A percentile compares a stretch with the other conserved stretches of the same genome.
phyloP scores from a whole-genome alignment of 208 protist genomes.

The Naegleria lovaniensis region DNA sequence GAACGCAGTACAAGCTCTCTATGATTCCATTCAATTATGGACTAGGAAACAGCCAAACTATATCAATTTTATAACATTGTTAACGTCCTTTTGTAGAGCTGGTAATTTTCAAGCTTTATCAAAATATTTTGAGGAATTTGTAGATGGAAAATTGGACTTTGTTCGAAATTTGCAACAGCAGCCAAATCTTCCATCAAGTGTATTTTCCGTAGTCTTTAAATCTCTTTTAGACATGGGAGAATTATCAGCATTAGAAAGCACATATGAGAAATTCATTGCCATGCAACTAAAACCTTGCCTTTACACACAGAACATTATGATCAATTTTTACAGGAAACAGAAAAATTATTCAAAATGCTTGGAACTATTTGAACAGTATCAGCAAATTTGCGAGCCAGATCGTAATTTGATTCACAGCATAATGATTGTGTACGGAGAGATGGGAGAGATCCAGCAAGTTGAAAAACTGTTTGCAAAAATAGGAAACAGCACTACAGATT shows the following conservation, averaged over 20 bases:
- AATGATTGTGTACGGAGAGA: not conserved
- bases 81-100: not conserved
- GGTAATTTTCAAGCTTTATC: not conserved
- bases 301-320: not conserved
- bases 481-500: not conserved
- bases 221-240: not conserved
- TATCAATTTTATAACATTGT: not conserved
- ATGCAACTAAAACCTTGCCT: not conserved
- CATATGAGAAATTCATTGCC: not conserved
- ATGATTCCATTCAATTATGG: not conserved
- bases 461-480: not conserved
- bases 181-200: not conserved
- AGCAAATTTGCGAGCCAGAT: not conserved
- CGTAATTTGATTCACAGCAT: not conserved
- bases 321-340: not conserved
- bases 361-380: not conserved
- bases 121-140: not conserved
- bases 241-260: not conserved
- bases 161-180: not conserved
- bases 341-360: not conserved
- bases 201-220: not conserved
- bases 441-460: not conserved
- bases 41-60: not conserved
- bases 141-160: not conserved
- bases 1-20: not conserved